Evolutionary conservation across 78 protist genomes (phyloP).

Genomic region (Trichosphaerium sp.): DNA sequence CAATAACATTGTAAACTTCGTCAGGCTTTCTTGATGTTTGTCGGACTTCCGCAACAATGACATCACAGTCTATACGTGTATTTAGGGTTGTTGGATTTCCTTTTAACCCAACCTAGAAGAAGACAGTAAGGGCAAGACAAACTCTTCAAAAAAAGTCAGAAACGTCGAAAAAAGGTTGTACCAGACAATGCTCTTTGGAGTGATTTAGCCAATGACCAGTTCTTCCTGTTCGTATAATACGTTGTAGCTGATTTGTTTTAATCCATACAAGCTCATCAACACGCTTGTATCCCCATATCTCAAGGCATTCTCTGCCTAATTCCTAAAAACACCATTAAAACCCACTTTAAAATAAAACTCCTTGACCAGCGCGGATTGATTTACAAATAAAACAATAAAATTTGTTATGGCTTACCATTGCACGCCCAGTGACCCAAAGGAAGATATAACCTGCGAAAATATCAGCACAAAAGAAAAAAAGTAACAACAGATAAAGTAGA

Average conservation of each 20-base stretch:
- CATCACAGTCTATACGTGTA: slow-evolving; percentile 20
- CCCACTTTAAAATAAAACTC: too few species aligned
- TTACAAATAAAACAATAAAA: too few species aligned
- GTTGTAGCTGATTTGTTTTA: slow-evolving; percentile 37
- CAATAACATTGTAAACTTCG: slow-evolving; percentile 31
- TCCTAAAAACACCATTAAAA: too few species aligned
- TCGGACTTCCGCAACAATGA: slow-evolving; percentile 17
- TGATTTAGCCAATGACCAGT: slow-evolving; percentile 57
- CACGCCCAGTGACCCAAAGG: slow-evolving; percentile 41
- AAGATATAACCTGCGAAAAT: too few species aligned
- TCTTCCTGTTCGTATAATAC: slow-evolving; percentile 23
- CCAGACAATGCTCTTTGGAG: slow-evolving; percentile 14
- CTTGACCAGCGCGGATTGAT: too few species aligned
- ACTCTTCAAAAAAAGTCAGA: neutral
- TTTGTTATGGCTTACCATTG: too few species aligned
- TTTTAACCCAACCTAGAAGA: slow-evolving; percentile 29
- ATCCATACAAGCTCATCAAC: slow-evolving; percentile 25
- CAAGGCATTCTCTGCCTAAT: slow-evolving; percentile 17
- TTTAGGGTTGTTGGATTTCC: neutral
- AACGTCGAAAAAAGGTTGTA: neutral
- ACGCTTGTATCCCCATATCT: slow-evolving; percentile 21
- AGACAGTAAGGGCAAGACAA: slow-evolving; percentile 12
- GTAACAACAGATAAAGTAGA: too few species aligned
- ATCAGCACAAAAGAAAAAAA: too few species aligned
- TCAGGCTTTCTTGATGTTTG: slow-evolving; percentile 37